phyloP scores from a whole-genome alignment of 2,329 filamentous ascomycete genomes.

The Metarhizium guizhouense region DNA sequence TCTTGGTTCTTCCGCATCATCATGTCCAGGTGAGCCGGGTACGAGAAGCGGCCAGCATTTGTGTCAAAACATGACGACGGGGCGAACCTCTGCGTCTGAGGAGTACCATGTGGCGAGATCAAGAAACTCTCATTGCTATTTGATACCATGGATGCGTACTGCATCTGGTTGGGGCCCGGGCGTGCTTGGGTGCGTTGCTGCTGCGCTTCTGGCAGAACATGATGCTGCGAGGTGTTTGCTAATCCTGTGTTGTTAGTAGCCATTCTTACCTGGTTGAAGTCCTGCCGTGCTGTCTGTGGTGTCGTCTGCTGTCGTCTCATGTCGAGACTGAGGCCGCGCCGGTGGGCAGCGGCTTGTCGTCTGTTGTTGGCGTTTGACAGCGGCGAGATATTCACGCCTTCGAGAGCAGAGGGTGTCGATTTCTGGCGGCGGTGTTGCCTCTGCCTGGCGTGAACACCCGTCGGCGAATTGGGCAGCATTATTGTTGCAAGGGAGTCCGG shows the following conservation, averaged over 20 bases:
- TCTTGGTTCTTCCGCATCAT: slow-evolving; percentile 40
- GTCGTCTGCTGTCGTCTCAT: slow-evolving; percentile 48
- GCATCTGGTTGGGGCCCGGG: slow-evolving; percentile 48
- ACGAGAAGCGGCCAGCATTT: slow-evolving; percentile 37
- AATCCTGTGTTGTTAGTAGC: slow-evolving; percentile 47
- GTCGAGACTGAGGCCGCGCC: slow-evolving; percentile 79
- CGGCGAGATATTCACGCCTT: slow-evolving; percentile 60
- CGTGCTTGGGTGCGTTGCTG: slow-evolving; percentile 70
- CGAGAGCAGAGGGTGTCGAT: slow-evolving; percentile 72
- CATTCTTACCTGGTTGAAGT: slow-evolving; percentile 38
- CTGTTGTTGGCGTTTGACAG: slow-evolving; percentile 45
- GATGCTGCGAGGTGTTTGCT: slow-evolving; percentile 56
- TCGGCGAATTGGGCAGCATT: slow-evolving; percentile 72
- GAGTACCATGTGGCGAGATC: slow-evolving; percentile 46
- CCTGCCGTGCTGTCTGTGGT: slow-evolving; percentile 20
- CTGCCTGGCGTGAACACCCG: slow-evolving; percentile 56
- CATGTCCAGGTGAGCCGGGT: slow-evolving; percentile 33
- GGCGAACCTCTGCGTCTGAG: slow-evolving; percentile 45
- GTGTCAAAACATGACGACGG: slow-evolving; percentile 34
- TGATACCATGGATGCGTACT: slow-evolving; percentile 21
- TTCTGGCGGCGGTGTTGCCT: slow-evolving; percentile 70
- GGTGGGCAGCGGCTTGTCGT: slow-evolving; percentile 47
- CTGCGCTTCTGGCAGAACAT: slow-evolving; percentile 77
- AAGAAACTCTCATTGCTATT: slow-evolving; percentile 45
- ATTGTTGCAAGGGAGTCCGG: slow-evolving; percentile 63